Conservation (phyloP, 164 flowering plant genomes). For the Chimonanthus salicifolius region DNA sequence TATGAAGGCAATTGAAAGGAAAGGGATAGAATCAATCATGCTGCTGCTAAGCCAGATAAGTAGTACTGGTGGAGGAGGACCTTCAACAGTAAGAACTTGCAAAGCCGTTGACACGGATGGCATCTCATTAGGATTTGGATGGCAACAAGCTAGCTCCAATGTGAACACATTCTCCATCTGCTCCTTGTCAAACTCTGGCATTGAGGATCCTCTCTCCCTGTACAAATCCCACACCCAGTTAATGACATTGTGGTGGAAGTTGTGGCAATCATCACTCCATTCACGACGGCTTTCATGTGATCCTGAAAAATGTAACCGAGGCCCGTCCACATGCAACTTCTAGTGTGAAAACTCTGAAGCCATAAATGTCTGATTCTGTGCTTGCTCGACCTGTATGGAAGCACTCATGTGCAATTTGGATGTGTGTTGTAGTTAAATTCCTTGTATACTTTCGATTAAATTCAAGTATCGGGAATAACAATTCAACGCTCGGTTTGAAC, state of each 20-base stretch:
- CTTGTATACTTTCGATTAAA: no score
- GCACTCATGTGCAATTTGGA: conserved; percentile 7
- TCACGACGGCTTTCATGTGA: not conserved
- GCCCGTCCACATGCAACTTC: conserved; percentile 7
- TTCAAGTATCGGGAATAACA: no score
- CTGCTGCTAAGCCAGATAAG: no score
- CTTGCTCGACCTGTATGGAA: not conserved
- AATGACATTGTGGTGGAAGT: not conserved
- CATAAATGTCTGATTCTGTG: conserved; percentile 3
- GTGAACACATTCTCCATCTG: no score
- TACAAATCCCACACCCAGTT: conserved; percentile 8
- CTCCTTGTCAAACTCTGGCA: not conserved
- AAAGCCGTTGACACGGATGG: conserved; percentile 34
- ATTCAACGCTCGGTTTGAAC: no score
- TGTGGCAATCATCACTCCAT: not conserved
- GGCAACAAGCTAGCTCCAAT: no score
- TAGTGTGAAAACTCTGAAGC: not conserved
- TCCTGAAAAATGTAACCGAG: not conserved
- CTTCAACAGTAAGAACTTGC: conserved; percentile 40
- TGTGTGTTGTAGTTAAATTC: no score
- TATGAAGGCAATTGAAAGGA: no score
- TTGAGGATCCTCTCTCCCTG: not conserved
- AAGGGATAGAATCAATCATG: not conserved
- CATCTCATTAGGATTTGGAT: conserved; percentile 14
- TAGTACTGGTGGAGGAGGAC: conserved; percentile 26